Percentiles rank a stretch among this genome's conserved stretches.
Evolutionary conservation across 176 grass and related monocot genomes (phyloP).

Genomic region (Themeda triandra): DNA sequence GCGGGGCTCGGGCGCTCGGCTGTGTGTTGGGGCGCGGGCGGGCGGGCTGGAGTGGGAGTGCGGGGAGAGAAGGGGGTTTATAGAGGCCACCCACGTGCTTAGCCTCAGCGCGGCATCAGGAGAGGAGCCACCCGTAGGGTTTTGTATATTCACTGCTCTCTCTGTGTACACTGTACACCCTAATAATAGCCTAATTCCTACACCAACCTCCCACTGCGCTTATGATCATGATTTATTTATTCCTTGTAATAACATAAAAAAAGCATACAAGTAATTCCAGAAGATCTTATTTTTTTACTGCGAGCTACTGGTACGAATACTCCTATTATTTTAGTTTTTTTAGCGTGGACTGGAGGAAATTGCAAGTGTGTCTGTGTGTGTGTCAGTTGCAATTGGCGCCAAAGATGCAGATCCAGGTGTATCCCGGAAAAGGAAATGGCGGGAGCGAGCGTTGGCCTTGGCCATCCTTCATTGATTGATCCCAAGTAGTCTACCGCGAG

Average conservation of each 20-base stretch:
- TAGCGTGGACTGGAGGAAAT: background rate
- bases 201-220: background rate
- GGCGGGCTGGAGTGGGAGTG: slow-evolving; percentile 11
- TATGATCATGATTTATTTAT: background rate
- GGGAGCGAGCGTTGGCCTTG: background rate
- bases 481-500: no score
- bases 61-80: slow-evolving; percentile 2
- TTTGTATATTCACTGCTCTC: background rate
- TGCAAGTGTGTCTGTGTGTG: background rate
- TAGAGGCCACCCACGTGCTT: slow-evolving; percentile 7
- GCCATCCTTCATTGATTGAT: background rate
- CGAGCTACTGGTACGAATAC: background rate
- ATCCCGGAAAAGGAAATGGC: background rate
- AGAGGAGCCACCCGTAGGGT: background rate
- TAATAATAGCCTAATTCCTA: background rate
- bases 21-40: background rate
- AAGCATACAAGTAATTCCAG: background rate
- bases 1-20: background rate
- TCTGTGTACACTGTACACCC: background rate
- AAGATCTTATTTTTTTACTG: background rate
- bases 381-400: background rate
- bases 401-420: background rate
- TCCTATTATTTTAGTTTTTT: background rate
- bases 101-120: background rate
- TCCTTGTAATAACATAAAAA: background rate